These are phyloP conservation scores for Chimonanthus praecox DNA, from an alignment of 164 flowering plant genomes.

Conservation along the genomic window DNA sequence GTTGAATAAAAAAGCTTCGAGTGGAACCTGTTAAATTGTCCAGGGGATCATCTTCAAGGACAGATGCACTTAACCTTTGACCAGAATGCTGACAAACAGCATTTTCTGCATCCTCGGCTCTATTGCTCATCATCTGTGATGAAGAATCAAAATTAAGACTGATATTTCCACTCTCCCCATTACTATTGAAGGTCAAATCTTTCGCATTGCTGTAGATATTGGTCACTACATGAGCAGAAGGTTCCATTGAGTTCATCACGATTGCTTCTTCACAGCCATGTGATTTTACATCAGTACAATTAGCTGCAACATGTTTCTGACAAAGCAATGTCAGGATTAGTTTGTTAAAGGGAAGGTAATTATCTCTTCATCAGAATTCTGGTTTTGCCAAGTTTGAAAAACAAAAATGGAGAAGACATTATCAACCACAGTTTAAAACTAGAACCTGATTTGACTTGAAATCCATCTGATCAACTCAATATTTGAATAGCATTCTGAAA, in stretches of 20 bases:
- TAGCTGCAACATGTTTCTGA: not conserved
- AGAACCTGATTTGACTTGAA: not conserved
- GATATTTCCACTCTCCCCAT: constrained; percentile 35
- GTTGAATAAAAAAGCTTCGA: constrained; percentile 25
- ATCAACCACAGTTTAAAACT: not conserved
- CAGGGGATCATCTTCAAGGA: constrained; percentile 24
- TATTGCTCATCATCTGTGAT: constrained; percentile 14
- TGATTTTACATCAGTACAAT: not conserved
- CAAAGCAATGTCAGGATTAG: not conserved
- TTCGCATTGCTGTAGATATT: constrained; percentile 1
- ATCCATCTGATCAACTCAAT: not conserved
- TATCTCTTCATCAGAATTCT: too few relatives aligned
- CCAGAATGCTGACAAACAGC: constrained; percentile 14
- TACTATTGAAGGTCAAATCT: constrained; percentile 20
- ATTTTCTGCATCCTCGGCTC: constrained; percentile 17
- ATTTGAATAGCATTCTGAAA: not conserved
- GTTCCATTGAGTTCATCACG: constrained; percentile 5
- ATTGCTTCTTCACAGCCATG: constrained; percentile 26
- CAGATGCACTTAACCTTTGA: constrained; percentile 14
- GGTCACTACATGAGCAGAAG: constrained; percentile 15
- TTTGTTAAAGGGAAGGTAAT: not conserved
- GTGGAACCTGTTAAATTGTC: constrained; percentile 22
- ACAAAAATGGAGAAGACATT: not conserved
- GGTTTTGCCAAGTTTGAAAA: not conserved
- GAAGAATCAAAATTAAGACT: constrained; percentile 34